Evolutionary conservation across 805 yeast genomes (phyloP).

Genomic region (Candida chilensis): DNA sequence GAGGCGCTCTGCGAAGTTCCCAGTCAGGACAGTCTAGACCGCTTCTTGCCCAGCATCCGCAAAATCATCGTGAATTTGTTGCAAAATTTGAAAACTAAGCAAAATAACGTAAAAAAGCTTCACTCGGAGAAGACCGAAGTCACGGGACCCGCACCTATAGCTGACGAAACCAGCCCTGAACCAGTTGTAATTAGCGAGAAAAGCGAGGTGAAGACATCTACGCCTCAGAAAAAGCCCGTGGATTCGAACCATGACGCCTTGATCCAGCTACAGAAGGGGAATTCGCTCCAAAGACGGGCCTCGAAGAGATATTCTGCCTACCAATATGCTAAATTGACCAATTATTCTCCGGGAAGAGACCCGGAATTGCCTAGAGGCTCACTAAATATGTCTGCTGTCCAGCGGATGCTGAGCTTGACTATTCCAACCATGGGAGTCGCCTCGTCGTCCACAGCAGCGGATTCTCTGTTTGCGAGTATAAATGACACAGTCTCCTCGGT

Average conservation of each 20-base stretch:
- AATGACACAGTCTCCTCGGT: constrained; percentile 1
- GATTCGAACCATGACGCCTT: constrained; percentile 42
- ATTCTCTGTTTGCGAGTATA: constrained; percentile 6
- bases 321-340: constrained; percentile 72
- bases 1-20: constrained; percentile 81
- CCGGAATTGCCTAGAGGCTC: constrained; percentile 12
- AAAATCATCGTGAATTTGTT: constrained; percentile 77
- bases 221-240: neutral
- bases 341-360: constrained; percentile 20
- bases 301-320: constrained; percentile 91
- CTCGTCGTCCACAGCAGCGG: constrained; percentile 7
- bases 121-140: constrained; percentile 11
- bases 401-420: neutral
- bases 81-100: constrained; percentile 75
- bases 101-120: constrained; percentile 38
- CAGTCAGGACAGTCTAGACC: constrained; percentile 71
- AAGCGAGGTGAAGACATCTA: neutral
- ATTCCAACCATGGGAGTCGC: constrained; percentile 3
- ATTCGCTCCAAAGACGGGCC: constrained; percentile 83
- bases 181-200: neutral
- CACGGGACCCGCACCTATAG: constrained; percentile 5
- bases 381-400: neutral
- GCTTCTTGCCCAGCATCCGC: constrained; percentile 75
- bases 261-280: constrained; percentile 71
- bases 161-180: constrained; percentile 2